Conservation (phyloP, 2,329 filamentous ascomycete genomes). For the Penicillium polonicum region DNA sequence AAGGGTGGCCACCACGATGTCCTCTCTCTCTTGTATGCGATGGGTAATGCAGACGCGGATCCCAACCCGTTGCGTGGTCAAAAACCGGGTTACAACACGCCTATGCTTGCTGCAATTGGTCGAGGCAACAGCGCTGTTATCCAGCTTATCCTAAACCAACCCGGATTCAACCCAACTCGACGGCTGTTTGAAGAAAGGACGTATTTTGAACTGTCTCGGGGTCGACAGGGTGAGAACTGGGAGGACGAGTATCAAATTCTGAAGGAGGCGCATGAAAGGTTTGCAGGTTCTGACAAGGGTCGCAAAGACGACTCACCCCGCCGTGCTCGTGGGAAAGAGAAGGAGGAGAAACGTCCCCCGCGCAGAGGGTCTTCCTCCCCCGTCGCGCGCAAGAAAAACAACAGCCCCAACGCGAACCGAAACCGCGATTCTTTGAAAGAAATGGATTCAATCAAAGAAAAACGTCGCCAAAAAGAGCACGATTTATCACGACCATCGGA, state of each 20-base stretch:
- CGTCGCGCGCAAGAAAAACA: slow-evolving; percentile 32
- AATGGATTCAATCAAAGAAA: slow-evolving; percentile 24
- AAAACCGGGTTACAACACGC: slow-evolving; percentile 74
- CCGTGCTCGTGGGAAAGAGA: slow-evolving; percentile 42
- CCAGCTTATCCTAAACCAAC: slow-evolving; percentile 72
- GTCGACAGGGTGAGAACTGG: slow-evolving; percentile 83
- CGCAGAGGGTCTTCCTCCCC: slow-evolving; percentile 44
- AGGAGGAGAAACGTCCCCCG: slow-evolving; percentile 33
- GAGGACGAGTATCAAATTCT: slow-evolving; percentile 81
- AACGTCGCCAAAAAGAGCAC: slow-evolving; percentile 33
- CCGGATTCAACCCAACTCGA: slow-evolving; percentile 78
- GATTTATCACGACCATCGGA: slow-evolving; percentile 35
- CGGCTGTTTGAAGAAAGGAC: slow-evolving; percentile 70
- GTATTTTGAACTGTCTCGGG: slow-evolving; percentile 83
- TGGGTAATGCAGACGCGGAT: slow-evolving; percentile 66
- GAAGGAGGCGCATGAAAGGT: slow-evolving; percentile 59
- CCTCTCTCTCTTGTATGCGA: slow-evolving; percentile 71
- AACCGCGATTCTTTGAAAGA: slow-evolving; percentile 22
- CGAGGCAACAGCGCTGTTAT: slow-evolving; percentile 83
- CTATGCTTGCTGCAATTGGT: slow-evolving; percentile 91
- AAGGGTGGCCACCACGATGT: slow-evolving; percentile 88
- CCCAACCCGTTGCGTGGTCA: slow-evolving; percentile 62
- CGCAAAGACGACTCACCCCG: slow-evolving; percentile 41
- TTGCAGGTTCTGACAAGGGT: slow-evolving; percentile 31
- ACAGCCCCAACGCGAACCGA: slow-evolving; percentile 30